These are phyloP conservation scores for Boletus reticulatus DNA, from an alignment of 768 basidiomycete species.

Conservation along the genomic window DNA sequence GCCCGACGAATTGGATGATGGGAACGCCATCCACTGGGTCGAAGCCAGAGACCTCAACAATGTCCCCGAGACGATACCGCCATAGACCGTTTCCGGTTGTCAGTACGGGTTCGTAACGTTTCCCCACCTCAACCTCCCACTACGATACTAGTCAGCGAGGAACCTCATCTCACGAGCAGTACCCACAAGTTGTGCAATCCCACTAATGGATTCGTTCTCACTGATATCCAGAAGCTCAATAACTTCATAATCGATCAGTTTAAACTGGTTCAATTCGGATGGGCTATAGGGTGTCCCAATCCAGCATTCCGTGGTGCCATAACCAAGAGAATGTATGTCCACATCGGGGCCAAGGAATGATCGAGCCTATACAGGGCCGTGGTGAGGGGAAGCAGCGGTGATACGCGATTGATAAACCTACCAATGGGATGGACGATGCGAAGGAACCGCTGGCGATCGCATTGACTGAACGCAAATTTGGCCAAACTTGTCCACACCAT, in stretches of 20 bases:
- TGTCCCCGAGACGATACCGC: constrained; percentile 19
- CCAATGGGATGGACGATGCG: constrained; percentile 9
- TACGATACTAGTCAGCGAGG: constrained; percentile 2
- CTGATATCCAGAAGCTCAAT: constrained; percentile 19
- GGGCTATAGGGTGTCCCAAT: constrained; percentile 9
- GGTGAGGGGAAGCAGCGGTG: background rate
- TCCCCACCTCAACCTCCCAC: constrained; percentile 17
- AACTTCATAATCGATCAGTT: background rate
- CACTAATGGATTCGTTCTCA: background rate
- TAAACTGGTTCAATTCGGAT: constrained; percentile 9
- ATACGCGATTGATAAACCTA: background rate
- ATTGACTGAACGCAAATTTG: constrained; percentile 9
- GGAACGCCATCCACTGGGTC: constrained; percentile 16
- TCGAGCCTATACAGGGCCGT: background rate
- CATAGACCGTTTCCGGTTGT: constrained; percentile 20
- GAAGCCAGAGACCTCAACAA: constrained; percentile 22
- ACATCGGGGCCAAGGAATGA: background rate
- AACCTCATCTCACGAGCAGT: background rate
- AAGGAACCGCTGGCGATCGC: constrained; percentile 11
- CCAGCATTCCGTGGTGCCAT: constrained; percentile 3
- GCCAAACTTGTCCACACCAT: constrained; percentile 14
- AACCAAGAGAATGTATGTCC: background rate
- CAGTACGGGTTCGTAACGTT: constrained; percentile 18
- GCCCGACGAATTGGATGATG: constrained; percentile 15
- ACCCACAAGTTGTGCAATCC: constrained; percentile 2